Conservation (phyloP, 2,329 filamentous ascomycete species). For the Sphaerostilbella broomeana region DNA sequence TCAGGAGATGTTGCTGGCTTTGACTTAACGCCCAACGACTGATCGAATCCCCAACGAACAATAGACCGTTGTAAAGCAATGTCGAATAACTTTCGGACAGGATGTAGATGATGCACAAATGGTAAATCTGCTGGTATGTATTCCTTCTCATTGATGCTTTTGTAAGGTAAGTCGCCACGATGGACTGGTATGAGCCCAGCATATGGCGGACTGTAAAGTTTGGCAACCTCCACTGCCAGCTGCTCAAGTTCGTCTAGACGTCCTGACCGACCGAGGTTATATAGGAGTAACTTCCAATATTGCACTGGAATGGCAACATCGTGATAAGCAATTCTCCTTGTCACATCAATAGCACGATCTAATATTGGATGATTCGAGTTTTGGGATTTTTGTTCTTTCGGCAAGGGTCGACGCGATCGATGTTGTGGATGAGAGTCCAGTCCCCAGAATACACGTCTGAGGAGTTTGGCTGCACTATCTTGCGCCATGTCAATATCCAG, state of each 20-base stretch:
- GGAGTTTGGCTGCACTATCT: slow-evolving; percentile 21
- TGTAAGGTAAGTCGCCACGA: slow-evolving; percentile 33
- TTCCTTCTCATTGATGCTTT: slow-evolving; percentile 10
- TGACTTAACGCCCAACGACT: slow-evolving; percentile 23
- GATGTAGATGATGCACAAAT: slow-evolving; percentile 36
- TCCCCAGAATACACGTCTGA: slow-evolving; percentile 22
- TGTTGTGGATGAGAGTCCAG: slow-evolving; percentile 23
- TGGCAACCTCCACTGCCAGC: slow-evolving; percentile 37
- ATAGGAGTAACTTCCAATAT: slow-evolving; percentile 39
- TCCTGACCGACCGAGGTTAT: slow-evolving; percentile 37
- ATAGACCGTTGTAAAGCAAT: slow-evolving; percentile 32
- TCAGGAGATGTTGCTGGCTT: slow-evolving; percentile 11
- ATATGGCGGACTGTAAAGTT: slow-evolving; percentile 29
- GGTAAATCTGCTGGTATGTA: slow-evolving; percentile 36
- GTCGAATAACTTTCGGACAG: slow-evolving; percentile 41
- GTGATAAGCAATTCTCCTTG: slow-evolving; percentile 24
- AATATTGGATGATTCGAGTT: slow-evolving; percentile 18
- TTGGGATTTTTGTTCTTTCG: background rate
- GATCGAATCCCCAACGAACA: slow-evolving; percentile 41
- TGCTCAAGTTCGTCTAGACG: slow-evolving; percentile 40
- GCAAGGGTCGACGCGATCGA: background rate
- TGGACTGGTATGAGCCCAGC: slow-evolving; percentile 37
- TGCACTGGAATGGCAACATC: slow-evolving; percentile 29
- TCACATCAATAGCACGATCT: slow-evolving; percentile 26
- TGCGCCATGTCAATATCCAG: slow-evolving; percentile 24